Evolutionary conservation across 306 rosid species (phyloP).

Genomic region (Fragaria iinumae): DNA sequence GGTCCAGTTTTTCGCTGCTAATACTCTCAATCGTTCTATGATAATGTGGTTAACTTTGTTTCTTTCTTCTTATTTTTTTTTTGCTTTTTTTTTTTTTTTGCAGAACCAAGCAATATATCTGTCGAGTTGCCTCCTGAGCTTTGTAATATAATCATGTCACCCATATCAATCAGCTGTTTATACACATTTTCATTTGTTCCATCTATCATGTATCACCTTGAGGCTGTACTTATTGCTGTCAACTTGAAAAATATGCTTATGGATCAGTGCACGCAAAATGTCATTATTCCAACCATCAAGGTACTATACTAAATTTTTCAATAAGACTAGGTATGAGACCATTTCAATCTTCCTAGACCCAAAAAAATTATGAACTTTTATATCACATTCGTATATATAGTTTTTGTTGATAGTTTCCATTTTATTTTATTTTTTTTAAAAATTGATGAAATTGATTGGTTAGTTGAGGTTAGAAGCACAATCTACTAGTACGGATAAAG

Average conservation of each 20-base stretch:
- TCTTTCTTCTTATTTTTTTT: neutral
- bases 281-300: conserved; percentile 50
- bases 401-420: neutral
- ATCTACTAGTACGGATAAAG: neutral
- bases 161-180: conserved; percentile 42
- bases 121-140: conserved; percentile 88
- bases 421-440: neutral
- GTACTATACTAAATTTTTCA: conserved; percentile 25
- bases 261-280: conserved; percentile 53
- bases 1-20: neutral
- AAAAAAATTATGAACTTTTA: neutral
- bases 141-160: conserved; percentile 68
- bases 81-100: conserved; percentile 14
- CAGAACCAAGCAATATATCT: conserved; percentile 45
- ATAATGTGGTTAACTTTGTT: neutral
- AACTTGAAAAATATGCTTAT: conserved; percentile 57
- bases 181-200: conserved; percentile 73
- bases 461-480: neutral
- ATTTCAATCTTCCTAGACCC: neutral
- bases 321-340: neutral
- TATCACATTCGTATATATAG: neutral
- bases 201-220: conserved; percentile 73
- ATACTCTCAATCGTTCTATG: neutral
- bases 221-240: conserved; percentile 60
- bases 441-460: neutral